phyloP scores from a whole-genome alignment of 108 stramenopile species.

The Ochromonas danica region DNA sequence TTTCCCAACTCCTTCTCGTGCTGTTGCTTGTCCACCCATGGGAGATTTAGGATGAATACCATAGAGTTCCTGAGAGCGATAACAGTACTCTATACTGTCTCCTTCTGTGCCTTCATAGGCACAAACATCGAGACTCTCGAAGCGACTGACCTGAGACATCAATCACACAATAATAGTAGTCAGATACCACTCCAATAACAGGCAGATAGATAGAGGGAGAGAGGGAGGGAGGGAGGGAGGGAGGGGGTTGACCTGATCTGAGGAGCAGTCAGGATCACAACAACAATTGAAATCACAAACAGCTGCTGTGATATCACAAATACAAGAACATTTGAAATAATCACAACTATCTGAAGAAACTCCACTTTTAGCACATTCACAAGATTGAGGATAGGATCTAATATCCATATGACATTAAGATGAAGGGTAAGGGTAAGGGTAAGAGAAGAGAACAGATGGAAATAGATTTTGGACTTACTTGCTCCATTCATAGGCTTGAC shows the following conservation, averaged over 20 bases:
- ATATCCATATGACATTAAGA: too few relatives aligned
- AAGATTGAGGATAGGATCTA: conserved; percentile 49
- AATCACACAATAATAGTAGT: neutral
- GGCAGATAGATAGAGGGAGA: conserved; percentile 21
- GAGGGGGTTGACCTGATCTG: conserved; percentile 44
- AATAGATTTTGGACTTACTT: neutral
- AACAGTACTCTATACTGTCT: conserved; percentile 39
- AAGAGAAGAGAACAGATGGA: too few relatives aligned
- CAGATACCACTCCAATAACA: neutral
- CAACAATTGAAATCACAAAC: conserved; percentile 67
- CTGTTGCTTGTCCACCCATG: conserved; percentile 3
- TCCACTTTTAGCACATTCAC: conserved; percentile 44
- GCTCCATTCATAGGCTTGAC: conserved; percentile 10
- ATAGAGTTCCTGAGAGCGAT: conserved; percentile 40
- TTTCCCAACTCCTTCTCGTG: neutral
- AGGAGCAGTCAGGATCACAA: conserved; percentile 64
- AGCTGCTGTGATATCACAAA: conserved; percentile 65
- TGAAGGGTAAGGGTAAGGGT: too few relatives aligned
- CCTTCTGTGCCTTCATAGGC: conserved; percentile 44
- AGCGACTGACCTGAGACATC: neutral
- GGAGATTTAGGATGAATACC: conserved; percentile 39
- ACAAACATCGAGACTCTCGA: conserved; percentile 35
- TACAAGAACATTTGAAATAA: conserved; percentile 62
- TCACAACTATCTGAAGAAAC: conserved; percentile 41
- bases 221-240: conserved; percentile 31